phyloP scores from a whole-genome alignment of 192 early-diverging fungal genomes.

The Diversispora epigaea region DNA sequence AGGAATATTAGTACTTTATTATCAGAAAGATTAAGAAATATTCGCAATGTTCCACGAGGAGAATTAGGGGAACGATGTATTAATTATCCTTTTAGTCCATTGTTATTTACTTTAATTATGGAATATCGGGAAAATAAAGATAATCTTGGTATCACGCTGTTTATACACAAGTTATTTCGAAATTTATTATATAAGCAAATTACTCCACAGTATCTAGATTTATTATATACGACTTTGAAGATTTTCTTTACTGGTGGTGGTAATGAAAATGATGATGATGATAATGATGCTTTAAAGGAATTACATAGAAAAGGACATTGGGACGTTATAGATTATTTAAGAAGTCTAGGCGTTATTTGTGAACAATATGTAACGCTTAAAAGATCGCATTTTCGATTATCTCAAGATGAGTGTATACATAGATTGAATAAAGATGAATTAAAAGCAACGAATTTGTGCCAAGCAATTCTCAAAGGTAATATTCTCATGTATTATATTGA shows the following conservation, averaged over 20 bases:
- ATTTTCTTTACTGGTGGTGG: not conserved
- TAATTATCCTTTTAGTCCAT: slow-evolving; percentile 52
- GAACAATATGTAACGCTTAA: not conserved
- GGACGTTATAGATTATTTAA: not conserved
- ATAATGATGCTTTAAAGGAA: not conserved
- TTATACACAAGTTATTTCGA: slow-evolving; percentile 40
- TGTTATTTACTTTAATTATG: slow-evolving; percentile 48
- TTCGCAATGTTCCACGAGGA: slow-evolving; percentile 18
- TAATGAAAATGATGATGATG: slow-evolving; percentile 1
- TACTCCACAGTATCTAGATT: slow-evolving; percentile 34
- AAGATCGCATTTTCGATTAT: too few relatives aligned
- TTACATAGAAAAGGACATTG: not conserved
- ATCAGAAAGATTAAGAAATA: slow-evolving; percentile 12
- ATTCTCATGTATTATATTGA: not conserved
- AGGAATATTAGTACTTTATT: slow-evolving; percentile 8
- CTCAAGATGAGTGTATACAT: too few relatives aligned
- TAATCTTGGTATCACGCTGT: slow-evolving; percentile 33
- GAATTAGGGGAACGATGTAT: slow-evolving; percentile 24
- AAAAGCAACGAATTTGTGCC: not conserved
- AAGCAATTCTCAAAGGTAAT: not conserved
- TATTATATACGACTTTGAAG: slow-evolving; percentile 35
- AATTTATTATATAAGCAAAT: slow-evolving; percentile 43
- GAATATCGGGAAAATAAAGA: slow-evolving; percentile 43
- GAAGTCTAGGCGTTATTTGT: not conserved
- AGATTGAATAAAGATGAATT: not conserved